Percentiles rank a stretch among this genome's conserved stretches.
These are phyloP conservation scores for Homolaphlyctis polyrhiza DNA, from an alignment of 371 early-diverging fungal species.

Conservation along the genomic window DNA sequence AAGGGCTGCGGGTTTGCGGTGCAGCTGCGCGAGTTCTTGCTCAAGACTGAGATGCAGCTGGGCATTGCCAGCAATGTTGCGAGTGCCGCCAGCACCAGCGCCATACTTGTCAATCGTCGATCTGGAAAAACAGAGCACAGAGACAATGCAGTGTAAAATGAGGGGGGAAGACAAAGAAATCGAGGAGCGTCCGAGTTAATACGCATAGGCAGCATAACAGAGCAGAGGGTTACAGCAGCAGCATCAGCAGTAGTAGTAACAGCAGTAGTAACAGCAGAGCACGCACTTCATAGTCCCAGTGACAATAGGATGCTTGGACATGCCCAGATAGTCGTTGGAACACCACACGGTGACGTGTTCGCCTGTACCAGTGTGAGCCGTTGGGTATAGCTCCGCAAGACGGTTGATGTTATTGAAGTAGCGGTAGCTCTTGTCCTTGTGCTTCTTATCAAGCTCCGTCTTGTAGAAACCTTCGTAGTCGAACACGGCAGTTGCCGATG, in stretches of 20 bases:
- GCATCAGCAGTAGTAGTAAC: too few relatives aligned
- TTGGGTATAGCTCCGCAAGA: conserved; percentile 85
- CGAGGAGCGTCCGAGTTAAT: neutral
- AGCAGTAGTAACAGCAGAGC: conserved; percentile 12
- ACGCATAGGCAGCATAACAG: too few relatives aligned
- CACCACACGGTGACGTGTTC: conserved; percentile 97
- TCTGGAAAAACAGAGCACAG: conserved; percentile 38
- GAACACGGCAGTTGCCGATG: conserved; percentile 38
- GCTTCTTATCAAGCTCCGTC: conserved; percentile 87
- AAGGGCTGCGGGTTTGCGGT: conserved; percentile 87
- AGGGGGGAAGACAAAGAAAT: neutral
- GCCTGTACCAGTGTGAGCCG: conserved; percentile 84
- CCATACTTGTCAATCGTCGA: conserved; percentile 89
- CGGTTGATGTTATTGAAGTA: conserved; percentile 99
- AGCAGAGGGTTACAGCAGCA: too few relatives aligned
- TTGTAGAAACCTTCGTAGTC: conserved; percentile 87
- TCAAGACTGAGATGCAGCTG: conserved; percentile 92
- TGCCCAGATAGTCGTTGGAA: conserved; percentile 97
- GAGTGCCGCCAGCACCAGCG: conserved; percentile 98
- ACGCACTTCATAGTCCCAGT: conserved; percentile 83
- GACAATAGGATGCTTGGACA: conserved; percentile 83
- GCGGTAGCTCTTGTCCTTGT: conserved; percentile 92
- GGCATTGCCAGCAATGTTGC: conserved; percentile 98
- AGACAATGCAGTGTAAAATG: too few relatives aligned
- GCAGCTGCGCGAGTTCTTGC: conserved; percentile 84